Conservation (phyloP, 345 rosid species). For the Iberis pinnata region DNA sequence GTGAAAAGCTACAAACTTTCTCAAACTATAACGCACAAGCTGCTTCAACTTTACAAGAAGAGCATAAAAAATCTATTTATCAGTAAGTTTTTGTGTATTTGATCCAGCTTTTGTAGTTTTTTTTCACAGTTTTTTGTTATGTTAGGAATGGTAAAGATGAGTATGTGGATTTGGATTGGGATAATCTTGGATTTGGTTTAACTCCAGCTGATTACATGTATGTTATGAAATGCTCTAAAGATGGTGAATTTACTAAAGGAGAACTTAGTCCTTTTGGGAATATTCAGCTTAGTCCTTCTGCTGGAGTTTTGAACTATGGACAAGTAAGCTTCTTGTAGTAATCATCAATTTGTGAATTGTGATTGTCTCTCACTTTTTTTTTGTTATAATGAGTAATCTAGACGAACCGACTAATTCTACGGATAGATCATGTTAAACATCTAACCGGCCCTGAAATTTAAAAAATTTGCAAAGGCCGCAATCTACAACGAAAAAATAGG, state of each 20-base stretch:
- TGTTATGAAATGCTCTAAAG: conserved; percentile 45
- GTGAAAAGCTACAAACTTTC: conserved; percentile 22
- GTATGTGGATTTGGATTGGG: conserved; percentile 76
- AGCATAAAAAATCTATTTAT: conserved; percentile 13
- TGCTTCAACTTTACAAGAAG: conserved; percentile 27
- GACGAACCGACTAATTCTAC: too few relatives aligned
- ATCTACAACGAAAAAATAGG: too few relatives aligned
- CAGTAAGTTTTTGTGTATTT: conserved; percentile 29
- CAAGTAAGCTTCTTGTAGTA: conserved; percentile 37
- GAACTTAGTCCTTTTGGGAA: conserved; percentile 14
- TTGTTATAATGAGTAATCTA: too few relatives aligned
- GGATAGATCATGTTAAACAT: too few relatives aligned
- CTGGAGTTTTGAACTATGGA: conserved; percentile 56
- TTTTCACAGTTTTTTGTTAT: background rate
- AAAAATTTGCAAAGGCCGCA: too few relatives aligned
- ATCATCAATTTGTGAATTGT: too few relatives aligned
- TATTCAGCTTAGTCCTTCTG: conserved; percentile 37
- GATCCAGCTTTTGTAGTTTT: conserved; percentile 8
- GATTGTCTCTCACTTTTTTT: too few relatives aligned
- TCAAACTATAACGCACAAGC: conserved; percentile 31
- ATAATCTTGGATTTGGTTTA: conserved; percentile 66
- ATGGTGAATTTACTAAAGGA: conserved; percentile 30
- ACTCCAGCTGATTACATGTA: conserved; percentile 73
- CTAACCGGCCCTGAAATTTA: too few relatives aligned
- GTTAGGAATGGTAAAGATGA: conserved; percentile 37